A percentile compares a stretch with the other conserved stretches of the same genome.
Conservation (phyloP, 495 filamentous ascomycete genomes). For the Lasiosphaeria hispida region DNA sequence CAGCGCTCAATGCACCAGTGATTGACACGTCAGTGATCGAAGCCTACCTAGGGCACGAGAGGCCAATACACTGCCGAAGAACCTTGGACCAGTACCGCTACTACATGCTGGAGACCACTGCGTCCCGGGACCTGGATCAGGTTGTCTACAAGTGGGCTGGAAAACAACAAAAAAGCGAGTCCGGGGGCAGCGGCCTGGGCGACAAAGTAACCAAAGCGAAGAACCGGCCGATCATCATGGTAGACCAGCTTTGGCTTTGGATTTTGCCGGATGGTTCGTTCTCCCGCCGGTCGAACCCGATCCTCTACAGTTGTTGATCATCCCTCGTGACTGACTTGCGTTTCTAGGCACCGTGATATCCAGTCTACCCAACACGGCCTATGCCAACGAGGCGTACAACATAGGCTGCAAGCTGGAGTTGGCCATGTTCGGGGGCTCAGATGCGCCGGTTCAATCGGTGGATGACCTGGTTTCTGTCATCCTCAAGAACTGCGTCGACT, state of each 20-base stretch:
- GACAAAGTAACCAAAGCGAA: too few species aligned
- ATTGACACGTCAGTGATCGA: slow-evolving; percentile 4
- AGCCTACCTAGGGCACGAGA: not conserved
- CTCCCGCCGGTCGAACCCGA: too few species aligned
- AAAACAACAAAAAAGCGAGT: not conserved
- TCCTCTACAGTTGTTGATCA: too few species aligned
- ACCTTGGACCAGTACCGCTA: slow-evolving; percentile 20
- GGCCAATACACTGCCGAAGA: slow-evolving; percentile 17
- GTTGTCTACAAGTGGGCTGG: slow-evolving; percentile 16
- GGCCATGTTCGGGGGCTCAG: not conserved
- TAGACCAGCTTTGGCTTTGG: slow-evolving; percentile 27
- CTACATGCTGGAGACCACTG: slow-evolving; percentile 19
- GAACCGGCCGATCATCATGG: slow-evolving; percentile 13
- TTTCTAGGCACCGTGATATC: slow-evolving; percentile 16
- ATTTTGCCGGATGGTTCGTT: slow-evolving; percentile 13
- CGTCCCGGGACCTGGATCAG: slow-evolving; percentile 12
- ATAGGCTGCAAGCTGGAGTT: slow-evolving; percentile 7
- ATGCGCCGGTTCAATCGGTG: too few species aligned
- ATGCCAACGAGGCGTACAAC: slow-evolving; percentile 13
- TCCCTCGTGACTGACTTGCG: too few species aligned
- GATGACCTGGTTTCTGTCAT: slow-evolving; percentile 10
- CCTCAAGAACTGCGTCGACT: slow-evolving; percentile 11
- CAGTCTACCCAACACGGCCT: slow-evolving; percentile 18
- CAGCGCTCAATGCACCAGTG: too few species aligned
- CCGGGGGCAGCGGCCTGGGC: too few species aligned